Evolutionary conservation across 2,329 filamentous ascomycete genomes (phyloP), one percentile per base, ranked within the genome.

Genomic region (Akanthomyces dipterigenus): DNA sequence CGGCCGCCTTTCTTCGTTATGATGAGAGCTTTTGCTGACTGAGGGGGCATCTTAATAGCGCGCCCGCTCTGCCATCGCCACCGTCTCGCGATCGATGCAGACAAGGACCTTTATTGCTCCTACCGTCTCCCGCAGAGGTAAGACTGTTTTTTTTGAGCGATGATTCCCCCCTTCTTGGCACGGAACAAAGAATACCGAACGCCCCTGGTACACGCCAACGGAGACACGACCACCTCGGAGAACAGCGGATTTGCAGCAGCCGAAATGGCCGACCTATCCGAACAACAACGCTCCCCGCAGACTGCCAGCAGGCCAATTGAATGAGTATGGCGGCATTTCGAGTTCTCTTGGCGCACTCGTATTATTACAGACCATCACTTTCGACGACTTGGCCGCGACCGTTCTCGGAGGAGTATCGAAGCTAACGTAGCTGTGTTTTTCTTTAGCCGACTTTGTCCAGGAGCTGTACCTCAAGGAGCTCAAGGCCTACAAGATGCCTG

Each of bases 381-480:
- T 26, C 6, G 20, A 46, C 4, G 43, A 6, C 26, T 9, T 14
- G n/a, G 3, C 7, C 31, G 43, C 20, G 6, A 36, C 45, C n/a
- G 22, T n/a, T 2, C 20, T 48, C 8, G 38, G 28, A 48, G 28
- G 55, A 57, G 55, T 16, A n/a, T 22, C 9, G 14, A 58, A 53
- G 43, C 55, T 48, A 58, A 60, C 48, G 34, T 24, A 9, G 28
- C 62, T 64, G 46, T 58, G 18, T 60, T 48, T 43, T 4, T 38
- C 28, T 56, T 66, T 74, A 98, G 95, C 91, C 86, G 95, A 99
- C 78, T 87, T 96, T 72, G 91, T 99, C 71, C 95, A 98, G 80
- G 93, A 98, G 76, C 86, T 99, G 74, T 99, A 99, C 84, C 87
- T 99, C 70, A 89, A 88, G 77, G 93, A 98, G 80, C 87, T 99